Evolutionary conservation across 1,139 yeast species (phyloP).

Genomic region (Pichia sp.): DNA sequence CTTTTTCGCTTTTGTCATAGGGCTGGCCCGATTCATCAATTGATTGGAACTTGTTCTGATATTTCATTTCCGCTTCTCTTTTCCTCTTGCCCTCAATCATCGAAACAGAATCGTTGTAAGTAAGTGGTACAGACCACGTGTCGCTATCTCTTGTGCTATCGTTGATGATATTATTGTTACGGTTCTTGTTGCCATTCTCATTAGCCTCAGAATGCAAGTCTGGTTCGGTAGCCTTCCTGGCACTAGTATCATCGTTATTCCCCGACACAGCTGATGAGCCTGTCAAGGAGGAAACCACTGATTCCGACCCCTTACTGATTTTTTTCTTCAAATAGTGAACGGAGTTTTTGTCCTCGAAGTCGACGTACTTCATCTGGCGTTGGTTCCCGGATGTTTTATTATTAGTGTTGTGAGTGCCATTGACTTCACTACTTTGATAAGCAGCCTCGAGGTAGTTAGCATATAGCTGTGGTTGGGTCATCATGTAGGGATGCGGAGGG

Average conservation of each 20-base stretch:
- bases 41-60: slow-evolving; percentile 1
- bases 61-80: neutral
- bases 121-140: slow-evolving; percentile 15
- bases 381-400: neutral
- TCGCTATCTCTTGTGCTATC: slow-evolving; percentile 10
- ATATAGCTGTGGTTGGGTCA: neutral
- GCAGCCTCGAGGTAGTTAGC: neutral
- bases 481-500: neutral
- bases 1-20: neutral
- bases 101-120: slow-evolving; percentile 24
- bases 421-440: neutral
- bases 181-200: neutral
- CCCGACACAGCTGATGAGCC: neutral
- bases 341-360: slow-evolving; percentile 15
- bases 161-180: neutral
- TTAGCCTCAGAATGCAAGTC: neutral
- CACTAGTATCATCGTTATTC: neutral
- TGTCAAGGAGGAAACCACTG: slow-evolving; percentile 1
- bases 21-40: neutral
- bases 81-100: slow-evolving; percentile 11
- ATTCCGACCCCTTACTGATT: neutral
- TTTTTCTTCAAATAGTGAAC: slow-evolving; percentile 8
- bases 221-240: neutral
- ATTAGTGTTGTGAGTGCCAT: neutral
- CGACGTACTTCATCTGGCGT: slow-evolving; percentile 7